These are phyloP conservation scores for Acacia concinna DNA, from an alignment of 331 rosid genomes.

Conservation along the genomic window DNA sequence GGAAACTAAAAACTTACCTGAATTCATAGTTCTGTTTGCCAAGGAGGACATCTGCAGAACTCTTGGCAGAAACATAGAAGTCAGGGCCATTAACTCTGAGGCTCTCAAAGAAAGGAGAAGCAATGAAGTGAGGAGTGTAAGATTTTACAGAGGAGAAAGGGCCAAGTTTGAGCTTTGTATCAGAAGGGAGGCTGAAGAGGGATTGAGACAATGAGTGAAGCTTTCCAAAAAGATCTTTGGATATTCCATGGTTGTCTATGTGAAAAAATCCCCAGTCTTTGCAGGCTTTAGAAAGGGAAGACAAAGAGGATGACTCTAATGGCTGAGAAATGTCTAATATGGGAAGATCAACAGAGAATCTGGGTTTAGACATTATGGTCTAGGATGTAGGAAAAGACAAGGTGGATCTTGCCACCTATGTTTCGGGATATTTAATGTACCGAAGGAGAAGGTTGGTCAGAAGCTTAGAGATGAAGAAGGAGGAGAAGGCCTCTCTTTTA, in stretches of 20 bases:
- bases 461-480: constrained; percentile 34
- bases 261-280: constrained; percentile 91
- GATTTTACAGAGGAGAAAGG: constrained; percentile 75
- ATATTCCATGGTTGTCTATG: constrained; percentile 87
- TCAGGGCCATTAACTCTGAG: constrained; percentile 82
- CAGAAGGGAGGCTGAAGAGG: constrained; percentile 73
- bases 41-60: constrained; percentile 60
- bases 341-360: constrained; percentile 69
- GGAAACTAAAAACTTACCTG: constrained; percentile 48
- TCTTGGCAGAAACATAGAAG: constrained; percentile 72
- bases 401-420: constrained; percentile 51
- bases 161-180: constrained; percentile 80
- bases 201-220: constrained; percentile 51
- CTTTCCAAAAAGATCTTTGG: constrained; percentile 64
- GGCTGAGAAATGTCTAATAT: constrained; percentile 79
- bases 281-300: constrained; percentile 72
- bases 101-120: constrained; percentile 97
- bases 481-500: constrained; percentile 19
- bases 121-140: constrained; percentile 94
- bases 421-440: constrained; percentile 45
- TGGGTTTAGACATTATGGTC: constrained; percentile 54
- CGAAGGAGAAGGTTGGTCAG: constrained; percentile 41
- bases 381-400: constrained; percentile 44
- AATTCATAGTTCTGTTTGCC: constrained; percentile 52
- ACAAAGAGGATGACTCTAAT: constrained; percentile 50